Percentiles rank a stretch among this genome's conserved stretches.
phyloP scores from a whole-genome alignment of 495 filamentous ascomycete genomes.

The Lophiotrema nucula region DNA sequence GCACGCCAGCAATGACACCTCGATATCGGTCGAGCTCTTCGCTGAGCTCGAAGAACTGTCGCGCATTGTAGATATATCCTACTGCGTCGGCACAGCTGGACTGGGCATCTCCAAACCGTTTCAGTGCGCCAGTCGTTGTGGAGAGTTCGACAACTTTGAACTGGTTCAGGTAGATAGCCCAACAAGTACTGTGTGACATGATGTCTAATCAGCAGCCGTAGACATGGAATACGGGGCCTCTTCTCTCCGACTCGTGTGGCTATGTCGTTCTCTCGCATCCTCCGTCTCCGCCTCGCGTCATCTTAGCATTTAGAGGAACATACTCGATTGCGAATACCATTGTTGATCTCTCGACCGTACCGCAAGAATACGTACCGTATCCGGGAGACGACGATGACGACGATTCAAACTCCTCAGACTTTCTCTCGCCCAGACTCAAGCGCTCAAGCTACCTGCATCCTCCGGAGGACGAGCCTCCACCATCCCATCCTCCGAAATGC shows the following conservation, averaged over 20 bases:
- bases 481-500: conserved; percentile 50
- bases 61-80: conserved; percentile 88
- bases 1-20: conserved; percentile 34
- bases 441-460: neutral
- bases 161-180: conserved; percentile 59
- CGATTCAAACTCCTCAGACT: conserved; percentile 35
- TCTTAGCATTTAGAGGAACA: conserved; percentile 93
- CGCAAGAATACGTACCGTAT: conserved; percentile 89
- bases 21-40: conserved; percentile 67
- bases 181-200: no score
- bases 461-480: conserved; percentile 11
- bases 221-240: conserved; percentile 86
- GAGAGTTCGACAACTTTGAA: conserved; percentile 74
- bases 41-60: conserved; percentile 79
- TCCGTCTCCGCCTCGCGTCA: conserved; percentile 59
- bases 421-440: neutral
- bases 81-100: conserved; percentile 80
- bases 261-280: conserved; percentile 84
- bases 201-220: conserved; percentile 34
- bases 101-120: conserved; percentile 79
- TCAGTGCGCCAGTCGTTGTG: conserved; percentile 76
- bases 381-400: conserved; percentile 52
- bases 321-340: conserved; percentile 91
- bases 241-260: conserved; percentile 88
- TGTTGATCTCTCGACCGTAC: conserved; percentile 79